Evolutionary conservation across 2,329 filamentous ascomycete species (phyloP), one percentile per base, ranked within the genome.

Genomic region (Clarireedia homoeocarpa): DNA sequence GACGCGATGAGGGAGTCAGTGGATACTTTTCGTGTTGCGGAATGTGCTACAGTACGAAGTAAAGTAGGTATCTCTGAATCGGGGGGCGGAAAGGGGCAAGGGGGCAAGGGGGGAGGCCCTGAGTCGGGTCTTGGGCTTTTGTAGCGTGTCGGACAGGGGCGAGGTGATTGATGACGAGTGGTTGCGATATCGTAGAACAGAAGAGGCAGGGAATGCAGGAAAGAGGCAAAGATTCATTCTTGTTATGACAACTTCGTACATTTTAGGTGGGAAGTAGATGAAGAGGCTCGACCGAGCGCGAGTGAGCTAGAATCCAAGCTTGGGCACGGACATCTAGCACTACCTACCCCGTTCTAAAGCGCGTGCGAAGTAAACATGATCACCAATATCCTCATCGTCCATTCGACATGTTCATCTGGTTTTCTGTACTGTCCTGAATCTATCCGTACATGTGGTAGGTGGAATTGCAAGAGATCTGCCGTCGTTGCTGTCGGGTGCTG

Each of bases 271-370:
- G 39, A 39, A 17, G 15, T 45, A 53, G 38, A 53, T 53, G 51
- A 53, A 53, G 51, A 45, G 51, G 51, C 27, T 48, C 38, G 51
- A 53, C 10, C 30, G 30, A 34, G 10, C 30, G 30, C 27, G 44
- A 53, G 30, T 17, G 14, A 38, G 14, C 17, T 20, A 5, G 15
- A 15, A 10, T 30, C 10, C 27, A 30, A 45, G 44, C 10, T 14
- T 12, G n/a, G 48, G 23, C 30, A 27, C 44, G 14, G 15, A 3
- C 17, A n/a, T 15, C 36, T 20, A 20, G 20, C 20, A 20, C 20
- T 20, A 20, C 20, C 20, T n/a, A 46, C 17, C 15, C 51, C 40
- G 26, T 47, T 17, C 14, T n/a, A 9, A n/a, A 15, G 6, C 30
- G 30, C n/a, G n/a, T 17, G 6, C 26, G 17, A 17, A 27, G 4